A percentile compares a stretch with the other conserved stretches of the same genome.
phyloP scores from a whole-genome alignment of 306 rosid genomes.

The Geum urbanum region DNA sequence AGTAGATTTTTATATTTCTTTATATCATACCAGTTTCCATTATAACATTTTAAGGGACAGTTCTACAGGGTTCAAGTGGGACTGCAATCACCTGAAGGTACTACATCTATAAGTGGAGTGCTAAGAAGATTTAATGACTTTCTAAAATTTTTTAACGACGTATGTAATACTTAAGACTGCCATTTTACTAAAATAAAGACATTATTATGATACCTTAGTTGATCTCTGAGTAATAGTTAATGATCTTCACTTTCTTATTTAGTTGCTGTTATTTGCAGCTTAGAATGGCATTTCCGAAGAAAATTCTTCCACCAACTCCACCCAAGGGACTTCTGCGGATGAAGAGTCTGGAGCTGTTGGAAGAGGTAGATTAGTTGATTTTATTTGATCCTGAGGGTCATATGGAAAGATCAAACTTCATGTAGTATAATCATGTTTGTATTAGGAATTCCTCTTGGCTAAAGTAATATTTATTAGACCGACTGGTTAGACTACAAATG shows the following conservation, averaged over 20 bases:
- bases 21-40: conserved; percentile 26
- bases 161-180: conserved; percentile 39
- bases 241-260: background rate
- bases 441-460: background rate
- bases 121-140: conserved; percentile 96
- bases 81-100: conserved; percentile 83
- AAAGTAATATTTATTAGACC: background rate
- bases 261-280: conserved; percentile 45
- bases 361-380: conserved; percentile 65
- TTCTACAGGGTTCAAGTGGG: conserved; percentile 99
- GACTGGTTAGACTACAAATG: conserved; percentile 8
- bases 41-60: conserved; percentile 80
- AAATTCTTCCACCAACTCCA: conserved; percentile 78
- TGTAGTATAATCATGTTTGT: background rate
- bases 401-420: background rate
- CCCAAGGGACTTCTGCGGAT: conserved; percentile 87
- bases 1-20: conserved; percentile 12
- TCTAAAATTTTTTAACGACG: conserved; percentile 71
- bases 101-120: conserved; percentile 58
- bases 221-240: background rate
- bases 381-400: conserved; percentile 10
- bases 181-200: background rate
- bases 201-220: conserved; percentile 9
- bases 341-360: conserved; percentile 80
- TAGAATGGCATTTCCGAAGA: conserved; percentile 75